phyloP scores from a whole-genome alignment of 352 stramenopile genomes.

The Phytophthora foliorum region DNA sequence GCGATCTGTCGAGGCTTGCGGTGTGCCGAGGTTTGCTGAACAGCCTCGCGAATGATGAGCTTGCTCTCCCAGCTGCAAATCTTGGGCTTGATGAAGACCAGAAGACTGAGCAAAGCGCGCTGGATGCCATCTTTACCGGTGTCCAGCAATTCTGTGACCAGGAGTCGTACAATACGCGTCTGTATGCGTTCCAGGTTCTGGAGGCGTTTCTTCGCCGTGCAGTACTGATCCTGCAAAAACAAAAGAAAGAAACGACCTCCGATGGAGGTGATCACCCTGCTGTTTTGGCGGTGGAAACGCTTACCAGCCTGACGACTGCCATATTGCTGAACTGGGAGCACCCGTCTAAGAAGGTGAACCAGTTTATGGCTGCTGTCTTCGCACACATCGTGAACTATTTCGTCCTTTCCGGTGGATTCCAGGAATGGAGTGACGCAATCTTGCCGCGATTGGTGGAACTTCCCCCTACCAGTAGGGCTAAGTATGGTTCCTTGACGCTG shows the following conservation, averaged over 20 bases:
- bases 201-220: conserved; percentile 79
- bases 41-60: conserved; percentile 65
- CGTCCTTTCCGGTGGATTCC: conserved; percentile 46
- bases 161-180: conserved; percentile 68
- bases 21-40: conserved; percentile 79
- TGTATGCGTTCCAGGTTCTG: conserved; percentile 88
- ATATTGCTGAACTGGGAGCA: conserved; percentile 89
- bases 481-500: conserved; percentile 74
- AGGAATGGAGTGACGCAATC: conserved; percentile 58
- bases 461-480: conserved; percentile 67
- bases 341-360: conserved; percentile 86
- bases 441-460: conserved; percentile 65
- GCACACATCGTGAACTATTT: conserved; percentile 77
- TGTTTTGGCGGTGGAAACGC: conserved; percentile 43
- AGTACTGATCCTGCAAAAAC: conserved; percentile 57
- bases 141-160: conserved; percentile 66
- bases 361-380: conserved; percentile 89
- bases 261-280: neutral
- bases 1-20: conserved; percentile 65
- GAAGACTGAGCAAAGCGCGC: conserved; percentile 34
- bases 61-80: conserved; percentile 24
- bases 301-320: conserved; percentile 60
- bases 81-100: conserved; percentile 23
- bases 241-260: conserved; percentile 19
- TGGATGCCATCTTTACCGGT: conserved; percentile 67